Evolutionary conservation across 306 rosid genomes (phyloP).

Genomic region (Cucurbita argyrosperma): DNA sequence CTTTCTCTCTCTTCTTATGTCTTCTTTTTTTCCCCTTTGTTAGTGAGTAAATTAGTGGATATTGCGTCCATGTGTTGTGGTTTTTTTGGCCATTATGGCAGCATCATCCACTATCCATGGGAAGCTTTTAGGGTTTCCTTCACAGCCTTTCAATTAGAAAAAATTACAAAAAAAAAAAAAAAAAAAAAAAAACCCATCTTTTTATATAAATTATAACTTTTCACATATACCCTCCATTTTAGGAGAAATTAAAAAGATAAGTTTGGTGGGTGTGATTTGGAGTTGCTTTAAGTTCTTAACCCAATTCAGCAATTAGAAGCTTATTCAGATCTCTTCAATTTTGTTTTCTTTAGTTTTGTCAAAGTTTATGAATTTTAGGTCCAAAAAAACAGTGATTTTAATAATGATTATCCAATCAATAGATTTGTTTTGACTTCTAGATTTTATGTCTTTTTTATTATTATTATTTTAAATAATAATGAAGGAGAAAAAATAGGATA

Average conservation of each 20-base stretch:
- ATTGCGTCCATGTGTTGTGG: neutral
- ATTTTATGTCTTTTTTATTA: neutral
- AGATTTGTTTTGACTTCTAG: neutral
- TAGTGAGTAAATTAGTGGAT: neutral
- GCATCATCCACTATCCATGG: neutral
- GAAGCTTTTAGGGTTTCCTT: neutral
- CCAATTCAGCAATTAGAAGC: neutral
- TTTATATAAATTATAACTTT: neutral
- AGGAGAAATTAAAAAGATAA: neutral
- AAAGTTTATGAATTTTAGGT: neutral
- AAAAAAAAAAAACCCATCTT: neutral
- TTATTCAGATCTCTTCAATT: neutral
- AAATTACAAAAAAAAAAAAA: neutral
- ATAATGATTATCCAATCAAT: no score
- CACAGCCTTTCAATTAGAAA: neutral
- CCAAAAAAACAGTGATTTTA: neutral
- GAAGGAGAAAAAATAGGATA: neutral
- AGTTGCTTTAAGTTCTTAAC: neutral
- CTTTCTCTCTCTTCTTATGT: neutral
- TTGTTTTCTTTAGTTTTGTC: neutral
- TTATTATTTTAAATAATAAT: neutral
- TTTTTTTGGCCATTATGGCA: neutral
- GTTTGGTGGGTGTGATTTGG: neutral
- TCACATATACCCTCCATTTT: neutral
- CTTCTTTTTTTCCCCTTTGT: neutral